These are phyloP conservation scores for Brassica hybrid DNA, from an alignment of 441 rosid species.

Conservation along the genomic window DNA sequence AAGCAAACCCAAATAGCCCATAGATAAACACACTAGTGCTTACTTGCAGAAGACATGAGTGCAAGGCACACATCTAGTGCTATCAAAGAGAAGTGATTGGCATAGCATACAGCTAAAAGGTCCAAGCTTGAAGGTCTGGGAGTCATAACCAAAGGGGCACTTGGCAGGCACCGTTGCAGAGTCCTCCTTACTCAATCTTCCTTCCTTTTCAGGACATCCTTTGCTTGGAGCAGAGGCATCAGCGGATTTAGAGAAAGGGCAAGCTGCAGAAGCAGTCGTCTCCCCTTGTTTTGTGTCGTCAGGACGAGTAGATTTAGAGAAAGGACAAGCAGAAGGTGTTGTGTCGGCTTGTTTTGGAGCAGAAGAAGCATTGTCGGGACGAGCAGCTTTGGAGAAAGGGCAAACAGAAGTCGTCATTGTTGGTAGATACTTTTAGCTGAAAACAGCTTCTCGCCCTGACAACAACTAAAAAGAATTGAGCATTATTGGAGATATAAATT, in stretches of 20 bases:
- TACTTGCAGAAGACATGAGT: constrained; percentile 92
- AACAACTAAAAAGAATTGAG: too few relatives aligned
- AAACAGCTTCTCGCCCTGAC: too few relatives aligned
- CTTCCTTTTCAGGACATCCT: constrained; percentile 44
- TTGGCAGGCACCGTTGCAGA: constrained; percentile 61
- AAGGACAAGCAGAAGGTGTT: constrained; percentile 55
- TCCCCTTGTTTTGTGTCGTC: constrained; percentile 58
- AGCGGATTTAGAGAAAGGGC: constrained; percentile 71
- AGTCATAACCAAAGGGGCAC: constrained; percentile 94
- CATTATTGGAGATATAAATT: too few relatives aligned
- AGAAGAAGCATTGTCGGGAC: constrained; percentile 63
- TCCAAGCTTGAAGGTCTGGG: constrained; percentile 87
- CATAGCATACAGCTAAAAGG: constrained; percentile 95
- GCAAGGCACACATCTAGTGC: constrained; percentile 88
- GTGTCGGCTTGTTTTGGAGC: constrained; percentile 50
- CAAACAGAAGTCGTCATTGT: constrained; percentile 58
- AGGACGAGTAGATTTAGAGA: constrained; percentile 69
- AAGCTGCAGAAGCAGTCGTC: constrained; percentile 31
- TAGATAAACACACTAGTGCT: constrained; percentile 28
- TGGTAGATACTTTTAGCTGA: too few relatives aligned
- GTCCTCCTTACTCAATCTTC: constrained; percentile 51
- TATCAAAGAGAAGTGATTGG: constrained; percentile 81
- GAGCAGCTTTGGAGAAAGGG: constrained; percentile 76
- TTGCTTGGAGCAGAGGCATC: constrained; percentile 48
- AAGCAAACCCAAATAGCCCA: constrained; percentile 9